phyloP scores from a whole-genome alignment of 306 rosid genomes.

The Oemleria cerasiformis region DNA sequence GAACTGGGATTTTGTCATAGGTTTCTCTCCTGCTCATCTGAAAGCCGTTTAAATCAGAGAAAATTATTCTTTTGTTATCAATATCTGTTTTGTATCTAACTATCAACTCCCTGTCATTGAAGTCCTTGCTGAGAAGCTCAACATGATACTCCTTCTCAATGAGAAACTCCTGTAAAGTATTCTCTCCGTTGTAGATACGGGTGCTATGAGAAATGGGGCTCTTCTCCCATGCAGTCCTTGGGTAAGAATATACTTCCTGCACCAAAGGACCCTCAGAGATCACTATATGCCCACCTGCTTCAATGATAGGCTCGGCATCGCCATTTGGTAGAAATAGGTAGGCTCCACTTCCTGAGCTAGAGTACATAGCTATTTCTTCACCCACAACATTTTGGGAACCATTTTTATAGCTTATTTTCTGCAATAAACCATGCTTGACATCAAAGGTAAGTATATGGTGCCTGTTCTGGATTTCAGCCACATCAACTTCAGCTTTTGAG shows the following conservation, averaged over 20 bases:
- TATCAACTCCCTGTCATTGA: constrained; percentile 82
- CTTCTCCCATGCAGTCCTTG: constrained; percentile 68
- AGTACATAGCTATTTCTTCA: constrained; percentile 90
- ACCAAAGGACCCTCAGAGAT: constrained; percentile 73
- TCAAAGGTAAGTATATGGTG: constrained; percentile 75
- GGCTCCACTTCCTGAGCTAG: constrained; percentile 80
- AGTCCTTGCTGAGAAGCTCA: constrained; percentile 62
- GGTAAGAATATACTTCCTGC: constrained; percentile 87
- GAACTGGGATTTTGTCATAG: constrained; percentile 86
- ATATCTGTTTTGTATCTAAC: constrained; percentile 79
- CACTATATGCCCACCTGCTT: constrained; percentile 67
- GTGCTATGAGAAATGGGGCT: constrained; percentile 91
- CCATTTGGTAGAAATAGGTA: constrained; percentile 86
- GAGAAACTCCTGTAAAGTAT: constrained; percentile 60
- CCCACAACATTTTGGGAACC: constrained; percentile 47
- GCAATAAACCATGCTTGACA: constrained; percentile 65
- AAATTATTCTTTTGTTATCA: constrained; percentile 70
- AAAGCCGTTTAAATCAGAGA: constrained; percentile 90
- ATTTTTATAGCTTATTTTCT: constrained; percentile 46
- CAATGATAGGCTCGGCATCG: constrained; percentile 60
- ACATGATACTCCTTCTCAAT: constrained; percentile 97
- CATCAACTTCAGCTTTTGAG: constrained; percentile 42
- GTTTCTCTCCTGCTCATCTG: constrained; percentile 98
- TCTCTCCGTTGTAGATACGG: constrained; percentile 67
- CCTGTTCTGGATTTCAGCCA: constrained; percentile 65